A percentile compares a stretch with the other conserved stretches of the same genome.
Conservation (phyloP, 2,329 filamentous ascomycete genomes). For the Knoxdaviesia capensis region DNA sequence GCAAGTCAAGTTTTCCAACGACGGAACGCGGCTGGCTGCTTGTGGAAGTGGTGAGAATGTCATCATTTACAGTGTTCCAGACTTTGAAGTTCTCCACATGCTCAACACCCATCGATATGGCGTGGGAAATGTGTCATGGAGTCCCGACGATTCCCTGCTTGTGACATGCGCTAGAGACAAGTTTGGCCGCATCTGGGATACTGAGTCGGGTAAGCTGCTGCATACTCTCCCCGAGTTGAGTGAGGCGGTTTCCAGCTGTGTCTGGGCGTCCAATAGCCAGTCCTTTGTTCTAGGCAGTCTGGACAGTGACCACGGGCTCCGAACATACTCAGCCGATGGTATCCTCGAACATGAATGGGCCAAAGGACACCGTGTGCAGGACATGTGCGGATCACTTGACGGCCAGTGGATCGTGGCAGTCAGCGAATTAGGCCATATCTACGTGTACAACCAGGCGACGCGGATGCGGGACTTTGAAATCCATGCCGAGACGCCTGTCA, state of each 20-base stretch:
- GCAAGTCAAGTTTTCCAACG: constrained; percentile 77
- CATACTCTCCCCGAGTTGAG: constrained; percentile 48
- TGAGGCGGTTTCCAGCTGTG: constrained; percentile 74
- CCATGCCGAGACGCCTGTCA: constrained; percentile 23
- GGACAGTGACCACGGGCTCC: constrained; percentile 44
- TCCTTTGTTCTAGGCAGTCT: constrained; percentile 66
- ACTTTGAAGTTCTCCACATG: constrained; percentile 42
- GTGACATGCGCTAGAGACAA: constrained; percentile 66
- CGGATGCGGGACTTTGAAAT: constrained; percentile 58
- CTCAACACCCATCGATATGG: constrained; percentile 48
- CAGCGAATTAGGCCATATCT: constrained; percentile 47
- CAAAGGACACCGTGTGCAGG: constrained; percentile 57
- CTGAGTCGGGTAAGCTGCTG: constrained; percentile 43
- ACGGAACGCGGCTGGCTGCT: constrained; percentile 65
- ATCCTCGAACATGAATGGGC: constrained; percentile 45
- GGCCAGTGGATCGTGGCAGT: constrained; percentile 65
- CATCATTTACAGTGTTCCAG: constrained; percentile 61
- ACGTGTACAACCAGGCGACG: constrained; percentile 66
- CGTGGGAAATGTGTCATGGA: constrained; percentile 73
- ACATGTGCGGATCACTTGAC: constrained; percentile 65
- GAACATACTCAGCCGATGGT: constrained; percentile 49
- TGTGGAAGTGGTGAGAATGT: constrained; percentile 58
- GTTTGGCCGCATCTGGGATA: constrained; percentile 57
- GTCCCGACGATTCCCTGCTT: constrained; percentile 71
- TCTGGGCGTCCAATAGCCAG: constrained; percentile 66